Base-by-base conservation (phyloP, 169 alveolate genomes). In the Plasmodium falciparum region DNA sequence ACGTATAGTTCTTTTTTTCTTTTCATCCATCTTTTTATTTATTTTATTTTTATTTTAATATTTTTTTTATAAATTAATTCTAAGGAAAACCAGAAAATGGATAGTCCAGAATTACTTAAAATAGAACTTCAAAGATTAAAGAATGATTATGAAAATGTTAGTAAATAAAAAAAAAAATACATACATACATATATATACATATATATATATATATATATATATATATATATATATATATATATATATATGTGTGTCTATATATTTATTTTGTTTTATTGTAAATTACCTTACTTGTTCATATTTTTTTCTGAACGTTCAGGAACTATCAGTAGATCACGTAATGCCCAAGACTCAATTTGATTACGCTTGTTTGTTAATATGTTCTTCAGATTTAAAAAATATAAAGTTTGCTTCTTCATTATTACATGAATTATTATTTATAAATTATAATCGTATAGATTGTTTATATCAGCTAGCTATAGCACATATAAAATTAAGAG, bases 391-490 rank as follows among this genome's bases (percentile, higher is more conserved):
- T 58, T 56, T 76, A 24, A 76, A 76, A 70, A 76, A 76, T 43
- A 76, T 76, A 65, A 65, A 76, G 20, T 58, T 63, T 47, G 89
- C 89, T 20, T 63, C 89, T 12, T 76, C 89, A 15, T 52, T 76
- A 39, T 54, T 76, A 56, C 89, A 76, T 39, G 89, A 76, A 67
- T 33, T 76, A 70, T 58, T 76, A 65, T 76, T 76, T 7, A 76
- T 76, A 62, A 76, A 76, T 70, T 76, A 76, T 56, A 76, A 76
- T 56, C 89, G 89, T 47, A 76, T 76, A 17, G 88, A 91, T 39
- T 92, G 95, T 33, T 74, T 93, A 89, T 93, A 93, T 76, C 96
- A 93, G 65, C 92, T 93, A 74, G 95, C 96, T 58, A 72, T 93
- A 70, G 92, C 95, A 58, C 94, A 92, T 71, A 93, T 93, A 65